A percentile compares a stretch with the other conserved stretches of the same genome.
These are phyloP conservation scores for Graphium sp. DNA, from an alignment of 2,329 filamentous ascomycete genomes.

Conservation along the genomic window DNA sequence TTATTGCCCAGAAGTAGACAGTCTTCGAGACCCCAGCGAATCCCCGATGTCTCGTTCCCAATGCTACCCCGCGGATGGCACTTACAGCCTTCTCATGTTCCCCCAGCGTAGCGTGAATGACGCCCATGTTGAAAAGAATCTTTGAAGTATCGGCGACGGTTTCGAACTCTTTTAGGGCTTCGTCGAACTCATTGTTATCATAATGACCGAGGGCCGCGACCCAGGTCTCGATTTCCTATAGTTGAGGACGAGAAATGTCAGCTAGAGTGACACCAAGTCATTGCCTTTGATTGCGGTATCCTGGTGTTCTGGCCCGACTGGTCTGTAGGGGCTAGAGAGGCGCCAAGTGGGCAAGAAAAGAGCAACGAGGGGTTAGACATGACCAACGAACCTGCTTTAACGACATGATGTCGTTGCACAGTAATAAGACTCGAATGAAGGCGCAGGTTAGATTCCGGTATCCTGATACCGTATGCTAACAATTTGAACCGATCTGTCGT, in stretches of 20 bases:
- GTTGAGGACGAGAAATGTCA: neutral
- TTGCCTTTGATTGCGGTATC: neutral
- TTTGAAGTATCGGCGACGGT: conserved; percentile 89
- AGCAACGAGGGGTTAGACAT: neutral
- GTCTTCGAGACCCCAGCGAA: no score
- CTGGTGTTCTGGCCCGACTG: conserved; percentile 5
- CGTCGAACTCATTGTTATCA: conserved; percentile 95
- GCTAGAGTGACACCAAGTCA: neutral
- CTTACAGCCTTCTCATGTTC: conserved; percentile 90
- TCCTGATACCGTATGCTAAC: no score
- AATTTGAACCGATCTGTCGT: no score
- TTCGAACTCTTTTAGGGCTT: conserved; percentile 68
- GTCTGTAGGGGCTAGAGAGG: conserved; percentile 3
- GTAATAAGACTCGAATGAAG: no score
- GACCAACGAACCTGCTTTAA: conserved; percentile 37
- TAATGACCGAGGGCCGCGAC: conserved; percentile 80
- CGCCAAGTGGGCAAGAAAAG: neutral
- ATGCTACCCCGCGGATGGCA: conserved; percentile 7
- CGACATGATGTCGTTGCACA: conserved; percentile 41
- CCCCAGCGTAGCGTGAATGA: conserved; percentile 90
- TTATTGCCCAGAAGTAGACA: no score
- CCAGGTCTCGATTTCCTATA: conserved; percentile 96
- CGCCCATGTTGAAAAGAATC: conserved; percentile 95
- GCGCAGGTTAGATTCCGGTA: no score
- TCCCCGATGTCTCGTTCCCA: neutral